These are phyloP conservation scores for Erucastrum elatum DNA, from an alignment of 345 rosid genomes.

Conservation along the genomic window DNA sequence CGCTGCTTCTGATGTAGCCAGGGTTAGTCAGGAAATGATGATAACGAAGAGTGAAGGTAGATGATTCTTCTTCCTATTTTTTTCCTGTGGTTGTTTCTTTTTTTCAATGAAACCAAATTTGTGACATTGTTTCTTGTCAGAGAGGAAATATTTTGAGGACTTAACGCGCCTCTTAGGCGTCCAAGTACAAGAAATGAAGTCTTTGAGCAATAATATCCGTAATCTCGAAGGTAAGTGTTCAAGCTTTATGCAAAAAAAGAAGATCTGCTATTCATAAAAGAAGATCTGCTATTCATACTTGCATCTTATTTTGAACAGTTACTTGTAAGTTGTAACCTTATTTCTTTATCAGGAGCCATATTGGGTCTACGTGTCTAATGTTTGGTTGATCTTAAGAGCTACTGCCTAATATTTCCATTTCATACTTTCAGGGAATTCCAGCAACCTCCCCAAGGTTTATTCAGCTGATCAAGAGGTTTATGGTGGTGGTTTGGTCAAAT, in stretches of 20 bases:
- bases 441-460: slow-evolving; percentile 41
- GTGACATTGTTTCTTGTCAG: slow-evolving; percentile 46
- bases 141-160: slow-evolving; percentile 63
- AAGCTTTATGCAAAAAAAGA: not conserved
- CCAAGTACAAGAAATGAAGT: slow-evolving; percentile 89
- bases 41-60: slow-evolving; percentile 67
- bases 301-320: slow-evolving; percentile 1
- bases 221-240: slow-evolving; percentile 63
- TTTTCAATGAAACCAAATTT: slow-evolving; percentile 7
- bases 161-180: slow-evolving; percentile 59
- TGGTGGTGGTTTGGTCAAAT: slow-evolving; percentile 37
- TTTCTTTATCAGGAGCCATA: slow-evolving; percentile 1
- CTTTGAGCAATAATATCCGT: slow-evolving; percentile 62
- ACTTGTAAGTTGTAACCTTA: too few species aligned
- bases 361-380: not conserved
- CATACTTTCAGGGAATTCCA: slow-evolving; percentile 50
- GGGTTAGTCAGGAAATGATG: slow-evolving; percentile 83
- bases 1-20: slow-evolving; percentile 89
- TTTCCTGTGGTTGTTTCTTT: slow-evolving; percentile 2
- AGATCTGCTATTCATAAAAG: not conserved
- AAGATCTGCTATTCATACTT: not conserved
- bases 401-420: not conserved
- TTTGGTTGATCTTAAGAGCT: slow-evolving; percentile 4
- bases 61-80: not conserved
- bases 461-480: slow-evolving; percentile 54